phyloP scores from a whole-genome alignment of 306 rosid genomes.

The Ormosia emarginata region DNA sequence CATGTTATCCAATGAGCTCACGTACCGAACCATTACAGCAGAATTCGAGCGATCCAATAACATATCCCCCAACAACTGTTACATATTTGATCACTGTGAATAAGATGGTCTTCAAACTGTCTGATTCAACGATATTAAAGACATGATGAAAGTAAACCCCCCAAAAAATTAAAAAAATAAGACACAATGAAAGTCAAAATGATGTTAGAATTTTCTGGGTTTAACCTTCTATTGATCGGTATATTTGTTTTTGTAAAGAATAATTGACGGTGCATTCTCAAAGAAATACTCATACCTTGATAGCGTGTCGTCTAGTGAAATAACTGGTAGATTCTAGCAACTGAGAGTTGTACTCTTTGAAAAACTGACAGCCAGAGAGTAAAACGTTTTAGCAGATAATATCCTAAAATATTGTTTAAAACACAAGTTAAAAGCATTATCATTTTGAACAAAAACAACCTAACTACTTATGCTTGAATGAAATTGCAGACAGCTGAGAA shows the following conservation, averaged over 20 bases:
- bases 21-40: slow-evolving; percentile 76
- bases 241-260: background rate
- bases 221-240: background rate
- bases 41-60: slow-evolving; percentile 80
- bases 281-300: slow-evolving; percentile 49
- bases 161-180: background rate
- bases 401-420: background rate
- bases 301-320: slow-evolving; percentile 71
- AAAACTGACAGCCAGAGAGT: slow-evolving; percentile 47
- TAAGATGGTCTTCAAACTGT: background rate
- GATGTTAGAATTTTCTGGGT: background rate
- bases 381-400: background rate
- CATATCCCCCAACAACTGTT: slow-evolving; percentile 78
- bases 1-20: slow-evolving; percentile 79
- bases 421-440: background rate
- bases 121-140: background rate
- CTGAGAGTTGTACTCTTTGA: slow-evolving; percentile 68
- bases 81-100: background rate
- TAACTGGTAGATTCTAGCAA: slow-evolving; percentile 73
- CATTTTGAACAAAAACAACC: background rate
- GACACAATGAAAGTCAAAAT: background rate
- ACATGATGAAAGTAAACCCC: background rate
- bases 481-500: background rate
- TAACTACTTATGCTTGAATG: background rate
- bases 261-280: background rate